A percentile compares a stretch with the other conserved stretches of the same genome.
Evolutionary conservation across 2,329 filamentous ascomycete species (phyloP).

Genomic region (Pyrenochaeta sp.): DNA sequence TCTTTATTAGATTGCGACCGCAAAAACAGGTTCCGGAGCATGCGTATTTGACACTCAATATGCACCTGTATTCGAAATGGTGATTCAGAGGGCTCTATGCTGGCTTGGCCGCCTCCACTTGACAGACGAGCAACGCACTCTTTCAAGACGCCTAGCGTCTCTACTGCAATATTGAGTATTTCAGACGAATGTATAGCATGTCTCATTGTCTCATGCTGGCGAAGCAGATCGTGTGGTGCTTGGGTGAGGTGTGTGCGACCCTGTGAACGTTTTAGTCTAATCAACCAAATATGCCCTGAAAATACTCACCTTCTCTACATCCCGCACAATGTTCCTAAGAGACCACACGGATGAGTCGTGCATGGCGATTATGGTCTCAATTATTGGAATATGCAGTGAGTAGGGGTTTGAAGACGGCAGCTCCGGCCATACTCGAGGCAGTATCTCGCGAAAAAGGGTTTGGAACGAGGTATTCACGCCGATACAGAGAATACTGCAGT

Average conservation of each 20-base stretch:
- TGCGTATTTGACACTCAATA: constrained; percentile 13
- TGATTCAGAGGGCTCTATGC: background rate
- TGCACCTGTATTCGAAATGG: constrained; percentile 1
- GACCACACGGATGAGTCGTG: constrained; percentile 24
- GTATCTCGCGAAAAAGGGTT: constrained; percentile 2
- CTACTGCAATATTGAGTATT: constrained; percentile 14
- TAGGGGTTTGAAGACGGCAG: constrained; percentile 10
- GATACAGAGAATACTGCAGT: constrained; percentile 16
- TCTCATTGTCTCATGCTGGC: constrained; percentile 21
- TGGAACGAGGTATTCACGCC: constrained; percentile 10
- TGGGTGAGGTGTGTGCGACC: constrained; percentile 2
- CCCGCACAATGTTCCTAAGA: constrained; percentile 20
- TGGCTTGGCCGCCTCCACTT: background rate
- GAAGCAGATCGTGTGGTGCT: constrained; percentile 8
- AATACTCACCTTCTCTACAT: constrained; percentile 18
- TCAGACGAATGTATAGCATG: constrained; percentile 27
- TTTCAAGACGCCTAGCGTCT: constrained; percentile 15
- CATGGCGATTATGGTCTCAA: constrained; percentile 19
- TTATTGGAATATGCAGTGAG: constrained; percentile 17
- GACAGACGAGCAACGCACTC: background rate
- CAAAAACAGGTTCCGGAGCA: constrained; percentile 14
- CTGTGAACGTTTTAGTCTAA: constrained; percentile 3
- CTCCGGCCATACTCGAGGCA: constrained; percentile 4
- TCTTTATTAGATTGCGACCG: constrained; percentile 26
- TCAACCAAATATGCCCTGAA: too few relatives aligned